These are phyloP conservation scores for Fusarium siculi DNA, from an alignment of 2,329 filamentous ascomycete species.

Conservation along the genomic window DNA sequence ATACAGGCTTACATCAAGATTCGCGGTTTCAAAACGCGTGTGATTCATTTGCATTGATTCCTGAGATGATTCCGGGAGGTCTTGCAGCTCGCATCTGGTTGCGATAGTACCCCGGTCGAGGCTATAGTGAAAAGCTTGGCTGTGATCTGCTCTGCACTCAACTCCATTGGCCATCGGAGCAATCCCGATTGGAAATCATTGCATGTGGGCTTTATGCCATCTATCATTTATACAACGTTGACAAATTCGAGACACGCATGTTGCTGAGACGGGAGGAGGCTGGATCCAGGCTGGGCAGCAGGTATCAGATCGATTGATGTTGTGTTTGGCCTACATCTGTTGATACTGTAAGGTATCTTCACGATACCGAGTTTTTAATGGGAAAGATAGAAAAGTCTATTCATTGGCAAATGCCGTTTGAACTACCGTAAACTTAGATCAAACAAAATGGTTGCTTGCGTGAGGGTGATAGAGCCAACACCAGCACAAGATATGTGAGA, in stretches of 20 bases:
- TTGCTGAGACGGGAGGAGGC: neutral
- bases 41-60: neutral
- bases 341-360: neutral
- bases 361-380: neutral
- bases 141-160: conserved; percentile 1
- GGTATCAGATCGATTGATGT: neutral
- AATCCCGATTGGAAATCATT: neutral
- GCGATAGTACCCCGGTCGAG: neutral
- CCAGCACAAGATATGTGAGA: neutral
- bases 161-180: conserved; percentile 2
- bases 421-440: neutral
- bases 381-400: neutral
- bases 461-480: neutral
- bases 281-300: neutral
- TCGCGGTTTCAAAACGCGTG: neutral
- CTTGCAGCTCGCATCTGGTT: neutral
- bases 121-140: neutral
- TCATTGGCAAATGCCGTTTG: neutral
- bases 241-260: conserved; percentile 7
- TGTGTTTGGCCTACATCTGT: neutral
- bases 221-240: neutral
- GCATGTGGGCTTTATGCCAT: conserved; percentile 6
- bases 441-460: neutral
- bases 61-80: neutral
- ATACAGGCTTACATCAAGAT: neutral